A percentile compares a stretch with the other conserved stretches of the same genome.
phyloP scores from a whole-genome alignment of 2,329 filamentous ascomycete genomes.

The Microsporum canis region DNA sequence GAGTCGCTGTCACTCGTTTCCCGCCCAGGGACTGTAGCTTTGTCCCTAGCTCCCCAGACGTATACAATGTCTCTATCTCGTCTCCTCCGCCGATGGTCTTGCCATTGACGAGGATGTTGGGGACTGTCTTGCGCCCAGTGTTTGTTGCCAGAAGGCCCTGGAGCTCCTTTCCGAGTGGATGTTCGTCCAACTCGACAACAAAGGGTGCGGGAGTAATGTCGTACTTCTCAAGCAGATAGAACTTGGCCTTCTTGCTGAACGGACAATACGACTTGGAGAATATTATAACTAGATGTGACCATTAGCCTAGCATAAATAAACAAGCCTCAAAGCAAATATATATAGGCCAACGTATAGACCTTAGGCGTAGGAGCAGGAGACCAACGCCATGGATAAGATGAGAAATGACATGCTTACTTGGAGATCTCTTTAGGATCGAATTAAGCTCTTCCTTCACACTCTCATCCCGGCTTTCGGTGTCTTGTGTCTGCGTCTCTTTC shows the following conservation, averaged over 20 bases:
- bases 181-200: slow-evolving; percentile 81
- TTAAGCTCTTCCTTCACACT: slow-evolving; percentile 59
- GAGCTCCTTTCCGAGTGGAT: slow-evolving; percentile 59
- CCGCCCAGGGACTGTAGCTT: slow-evolving; percentile 65
- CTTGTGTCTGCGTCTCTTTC: slow-evolving; percentile 38
- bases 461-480: slow-evolving; percentile 20
- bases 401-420: slow-evolving; percentile 48
- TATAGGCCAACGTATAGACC: too few relatives aligned
- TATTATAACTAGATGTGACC: slow-evolving; percentile 58
- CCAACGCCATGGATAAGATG: neutral
- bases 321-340: too few relatives aligned
- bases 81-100: slow-evolving; percentile 85
- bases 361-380: too few relatives aligned
- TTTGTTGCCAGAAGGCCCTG: slow-evolving; percentile 60
- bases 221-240: slow-evolving; percentile 73
- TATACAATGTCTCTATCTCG: slow-evolving; percentile 63
- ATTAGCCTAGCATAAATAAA: neutral
- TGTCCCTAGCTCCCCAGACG: slow-evolving; percentile 53
- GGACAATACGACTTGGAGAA: slow-evolving; percentile 95
- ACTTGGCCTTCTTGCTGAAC: slow-evolving; percentile 73
- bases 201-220: slow-evolving; percentile 68
- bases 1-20: slow-evolving; percentile 45
- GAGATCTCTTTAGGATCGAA: slow-evolving; percentile 68
- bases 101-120: slow-evolving; percentile 81
- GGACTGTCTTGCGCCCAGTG: slow-evolving; percentile 76